phyloP scores from a whole-genome alignment of 1,284 basidiomycete genomes.

The Austroboletus rostrupii region DNA sequence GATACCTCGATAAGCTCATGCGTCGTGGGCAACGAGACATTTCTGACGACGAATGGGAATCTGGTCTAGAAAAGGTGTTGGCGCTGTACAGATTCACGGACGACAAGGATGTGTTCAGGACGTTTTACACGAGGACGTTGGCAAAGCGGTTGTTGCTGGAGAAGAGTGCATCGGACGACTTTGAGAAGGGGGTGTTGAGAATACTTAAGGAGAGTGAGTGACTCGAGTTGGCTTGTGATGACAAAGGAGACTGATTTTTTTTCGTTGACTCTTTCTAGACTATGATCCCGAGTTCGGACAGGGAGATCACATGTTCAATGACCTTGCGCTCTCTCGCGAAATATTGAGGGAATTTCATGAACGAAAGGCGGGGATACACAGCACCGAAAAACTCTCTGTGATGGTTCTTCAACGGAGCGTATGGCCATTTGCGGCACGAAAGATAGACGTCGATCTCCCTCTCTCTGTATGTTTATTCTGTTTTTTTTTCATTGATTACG shows the following conservation, averaged over 20 bases:
- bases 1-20: constrained; percentile 84
- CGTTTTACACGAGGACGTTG: constrained; percentile 88
- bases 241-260: background rate
- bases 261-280: constrained; percentile 38
- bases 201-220: constrained; percentile 76
- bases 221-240: background rate
- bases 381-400: constrained; percentile 48
- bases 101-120: constrained; percentile 91
- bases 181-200: constrained; percentile 86
- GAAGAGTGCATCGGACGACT: constrained; percentile 87
- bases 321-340: constrained; percentile 72
- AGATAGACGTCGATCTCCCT: constrained; percentile 50
- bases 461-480: constrained; percentile 35
- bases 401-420: constrained; percentile 74
- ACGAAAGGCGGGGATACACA: constrained; percentile 30
- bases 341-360: constrained; percentile 57
- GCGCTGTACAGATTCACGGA: constrained; percentile 85
- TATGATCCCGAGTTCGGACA: constrained; percentile 88
- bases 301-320: constrained; percentile 89
- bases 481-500: background rate
- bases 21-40: constrained; percentile 77
- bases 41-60: constrained; percentile 69
- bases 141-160: constrained; percentile 86
- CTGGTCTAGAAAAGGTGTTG: constrained; percentile 72
- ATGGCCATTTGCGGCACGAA: constrained; percentile 67